phyloP scores from a whole-genome alignment of 805 yeast species.

The Sporopachydermia quercuum region DNA sequence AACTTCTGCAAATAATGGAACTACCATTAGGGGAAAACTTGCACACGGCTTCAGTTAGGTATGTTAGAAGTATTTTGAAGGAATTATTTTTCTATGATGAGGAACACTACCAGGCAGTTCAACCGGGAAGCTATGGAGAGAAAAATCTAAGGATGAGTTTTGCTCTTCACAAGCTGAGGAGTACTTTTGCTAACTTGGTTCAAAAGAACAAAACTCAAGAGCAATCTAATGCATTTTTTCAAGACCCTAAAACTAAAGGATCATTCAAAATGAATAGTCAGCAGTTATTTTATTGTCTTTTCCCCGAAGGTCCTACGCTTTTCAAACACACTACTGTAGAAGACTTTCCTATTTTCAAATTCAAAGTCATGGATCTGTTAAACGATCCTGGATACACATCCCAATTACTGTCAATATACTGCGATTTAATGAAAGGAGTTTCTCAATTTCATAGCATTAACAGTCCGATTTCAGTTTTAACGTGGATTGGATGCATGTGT shows the following conservation, averaged over 20 bases:
- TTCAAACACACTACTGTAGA: not conserved
- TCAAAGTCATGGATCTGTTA: not conserved
- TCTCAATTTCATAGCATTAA: too few species aligned
- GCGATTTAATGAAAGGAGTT: too few species aligned
- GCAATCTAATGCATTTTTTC: too few species aligned
- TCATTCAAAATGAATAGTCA: not conserved
- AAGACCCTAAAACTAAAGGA: too few species aligned
- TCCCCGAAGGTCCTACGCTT: not conserved
- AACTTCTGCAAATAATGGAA: not conserved
- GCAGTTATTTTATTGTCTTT: not conserved
- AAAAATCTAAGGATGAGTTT: not conserved
- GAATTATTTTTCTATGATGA: not conserved
- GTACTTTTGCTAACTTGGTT: too few species aligned
- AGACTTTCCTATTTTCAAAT: not conserved
- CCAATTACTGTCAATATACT: too few species aligned
- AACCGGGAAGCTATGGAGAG: not conserved
- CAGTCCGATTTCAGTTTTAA: too few species aligned
- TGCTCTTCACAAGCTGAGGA: not conserved
- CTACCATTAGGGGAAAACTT: not conserved
- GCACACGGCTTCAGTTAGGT: not conserved
- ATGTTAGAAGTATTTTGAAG: not conserved
- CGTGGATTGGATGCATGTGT: too few species aligned
- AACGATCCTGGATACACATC: not conserved
- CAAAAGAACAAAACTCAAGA: too few species aligned
- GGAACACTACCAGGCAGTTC: not conserved